Conservation (phyloP, 768 basidiomycete species). For the Pholiota conissans region DNA sequence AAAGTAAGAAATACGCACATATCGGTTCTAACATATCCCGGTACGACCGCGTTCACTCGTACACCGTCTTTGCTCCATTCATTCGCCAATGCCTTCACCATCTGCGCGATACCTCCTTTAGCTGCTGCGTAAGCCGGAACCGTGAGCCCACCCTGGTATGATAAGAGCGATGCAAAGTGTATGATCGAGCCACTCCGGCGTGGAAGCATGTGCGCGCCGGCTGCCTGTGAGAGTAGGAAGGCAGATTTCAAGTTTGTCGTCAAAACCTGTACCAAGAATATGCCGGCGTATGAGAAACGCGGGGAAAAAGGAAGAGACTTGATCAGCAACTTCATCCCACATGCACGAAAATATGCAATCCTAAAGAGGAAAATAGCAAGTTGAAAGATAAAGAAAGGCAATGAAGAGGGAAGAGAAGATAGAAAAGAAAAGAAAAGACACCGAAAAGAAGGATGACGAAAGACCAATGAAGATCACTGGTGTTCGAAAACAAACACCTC, state of each 20-base stretch:
- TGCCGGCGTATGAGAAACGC: not conserved
- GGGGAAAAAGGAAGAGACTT: not conserved
- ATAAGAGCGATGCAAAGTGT: constrained; percentile 66
- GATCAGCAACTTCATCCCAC: not conserved
- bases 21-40: constrained; percentile 88
- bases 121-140: constrained; percentile 93
- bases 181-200: constrained; percentile 68
- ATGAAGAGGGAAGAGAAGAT: constrained; percentile 4
- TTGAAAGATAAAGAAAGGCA: not conserved
- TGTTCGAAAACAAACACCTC: not conserved
- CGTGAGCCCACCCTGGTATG: constrained; percentile 63
- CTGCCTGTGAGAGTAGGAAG: constrained; percentile 83
- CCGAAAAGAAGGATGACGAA: not conserved
- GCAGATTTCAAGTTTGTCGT: constrained; percentile 86
- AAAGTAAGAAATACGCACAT: constrained; percentile 51
- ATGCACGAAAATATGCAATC: not conserved
- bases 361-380: not conserved
- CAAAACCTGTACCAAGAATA: constrained; percentile 54
- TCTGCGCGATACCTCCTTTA: constrained; percentile 82
- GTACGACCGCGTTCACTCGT: constrained; percentile 86
- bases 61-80: constrained; percentile 91
- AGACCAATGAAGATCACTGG: not conserved
- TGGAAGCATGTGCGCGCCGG: constrained; percentile 88
- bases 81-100: constrained; percentile 89
- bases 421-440: not conserved